Base-by-base conservation (phyloP, 495 filamentous ascomycete species). In the Daldinia grandis region DNA sequence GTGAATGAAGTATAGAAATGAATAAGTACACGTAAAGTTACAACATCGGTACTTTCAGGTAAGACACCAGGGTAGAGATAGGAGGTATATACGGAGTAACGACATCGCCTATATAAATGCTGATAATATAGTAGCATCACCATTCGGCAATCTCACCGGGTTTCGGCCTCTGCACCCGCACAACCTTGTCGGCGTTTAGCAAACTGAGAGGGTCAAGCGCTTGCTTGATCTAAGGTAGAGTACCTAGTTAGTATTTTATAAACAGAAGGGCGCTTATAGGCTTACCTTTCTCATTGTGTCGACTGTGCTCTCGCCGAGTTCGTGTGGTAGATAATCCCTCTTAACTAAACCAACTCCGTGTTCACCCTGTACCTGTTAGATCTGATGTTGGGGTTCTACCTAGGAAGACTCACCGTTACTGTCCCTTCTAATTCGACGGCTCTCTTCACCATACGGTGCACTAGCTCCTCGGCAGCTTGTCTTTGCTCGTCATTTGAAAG, bases 351-450 rank as follows among this genome's bases (percentile, higher is more conserved):
- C 92, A 31, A 95, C 87, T 49, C 92, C 92, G 73, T 95, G 92
- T 79, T 95, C 92, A 14, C 92, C 92, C 82, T 84, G 19, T 50
- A 40, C 27, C 30, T 15, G 58, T 59, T 47, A 67, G 57, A 25
- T 31, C 3, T 33, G 42, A 25, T 19, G 8, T 59, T 47, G 19
- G 24, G 17, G n/a, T 27, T 5, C 40, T 7, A 19, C 8, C 25
- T 4, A 61, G 21, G 8, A 12, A 30, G n/a, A 74, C 80, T 63
- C 63, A 83, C 82, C 9, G 92, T 94, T 4, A 93, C 90, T 2
- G 92, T 95, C 7, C 92, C 92, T 74, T 95, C 92, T 81, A 94
- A 87, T 80, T 92, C 90, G 21, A 94, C 86, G 5, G 92, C 92
- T 54, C 91, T 82, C 84, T 93, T 93, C 35, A 94, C 91, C 92